A percentile compares a stretch with the other conserved stretches of the same genome.
phyloP scores from a whole-genome alignment of 352 stramenopile species.

The Hyaloperonospora brassicae region DNA sequence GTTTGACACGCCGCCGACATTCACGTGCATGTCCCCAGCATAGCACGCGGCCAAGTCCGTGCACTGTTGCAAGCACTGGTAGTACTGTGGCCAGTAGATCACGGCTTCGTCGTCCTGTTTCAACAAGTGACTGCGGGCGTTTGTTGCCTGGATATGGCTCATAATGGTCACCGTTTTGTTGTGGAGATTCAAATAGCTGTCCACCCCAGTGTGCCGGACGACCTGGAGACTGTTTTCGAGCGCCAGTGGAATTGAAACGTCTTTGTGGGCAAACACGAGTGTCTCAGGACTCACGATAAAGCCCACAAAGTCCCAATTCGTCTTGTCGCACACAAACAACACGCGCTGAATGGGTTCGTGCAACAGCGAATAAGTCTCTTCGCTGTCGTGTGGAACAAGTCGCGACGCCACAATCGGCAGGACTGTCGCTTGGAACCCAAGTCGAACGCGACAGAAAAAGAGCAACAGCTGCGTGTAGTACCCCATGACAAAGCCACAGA shows the following conservation, averaged over 20 bases:
- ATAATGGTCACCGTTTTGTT: conserved; percentile 81
- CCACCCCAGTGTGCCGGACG: conserved; percentile 51
- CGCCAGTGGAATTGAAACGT: conserved; percentile 41
- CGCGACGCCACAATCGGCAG: conserved; percentile 35
- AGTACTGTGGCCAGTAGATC: conserved; percentile 75
- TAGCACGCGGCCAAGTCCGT: conserved; percentile 59
- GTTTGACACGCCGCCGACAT: conserved; percentile 52
- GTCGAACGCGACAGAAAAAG: conserved; percentile 57
- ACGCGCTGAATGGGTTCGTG: conserved; percentile 51
- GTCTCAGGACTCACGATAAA: conserved; percentile 56
- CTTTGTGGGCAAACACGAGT: conserved; percentile 58
- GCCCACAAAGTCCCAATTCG: conserved; percentile 73
- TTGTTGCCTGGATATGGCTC: conserved; percentile 47
- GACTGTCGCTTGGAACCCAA: conserved; percentile 49
- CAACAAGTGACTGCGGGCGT: conserved; percentile 48
- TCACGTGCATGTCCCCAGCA: conserved; percentile 75
- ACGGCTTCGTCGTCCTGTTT: conserved; percentile 75
- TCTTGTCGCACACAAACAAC: conserved; percentile 65
- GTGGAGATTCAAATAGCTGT: conserved; percentile 72
- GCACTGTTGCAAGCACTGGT: conserved; percentile 66
- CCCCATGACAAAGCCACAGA: conserved; percentile 37
- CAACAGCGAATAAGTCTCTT: conserved; percentile 29
- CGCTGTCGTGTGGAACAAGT: conserved; percentile 22
- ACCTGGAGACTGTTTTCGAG: conserved; percentile 51
- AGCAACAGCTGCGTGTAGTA: conserved; percentile 65